Evolutionary conservation across 768 basidiomycete genomes (phyloP).

Genomic region (Termitomyces sp.): DNA sequence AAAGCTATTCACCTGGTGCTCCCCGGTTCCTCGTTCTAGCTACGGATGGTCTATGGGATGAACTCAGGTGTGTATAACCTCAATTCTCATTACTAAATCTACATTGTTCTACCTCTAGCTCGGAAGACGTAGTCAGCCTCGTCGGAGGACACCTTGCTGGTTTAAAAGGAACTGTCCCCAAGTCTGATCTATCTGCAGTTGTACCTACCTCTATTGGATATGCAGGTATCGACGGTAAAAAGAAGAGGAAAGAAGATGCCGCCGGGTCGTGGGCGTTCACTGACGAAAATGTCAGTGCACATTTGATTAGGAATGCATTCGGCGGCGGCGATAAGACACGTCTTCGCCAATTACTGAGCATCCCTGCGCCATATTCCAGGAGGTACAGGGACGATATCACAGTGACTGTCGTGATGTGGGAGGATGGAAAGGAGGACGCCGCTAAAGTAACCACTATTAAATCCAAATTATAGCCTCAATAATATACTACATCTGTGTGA

Average conservation of each 20-base stretch:
- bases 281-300: conserved; percentile 74
- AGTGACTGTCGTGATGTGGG: conserved; percentile 85
- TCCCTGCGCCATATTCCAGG: conserved; percentile 76
- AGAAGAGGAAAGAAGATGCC: conserved; percentile 30
- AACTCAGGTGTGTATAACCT: conserved; percentile 36
- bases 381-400: conserved; percentile 82
- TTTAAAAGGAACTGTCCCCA: conserved; percentile 58
- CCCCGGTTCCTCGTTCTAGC: conserved; percentile 84
- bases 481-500: background rate
- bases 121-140: conserved; percentile 82
- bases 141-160: conserved; percentile 80
- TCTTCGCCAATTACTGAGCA: conserved; percentile 65
- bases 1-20: conserved; percentile 18
- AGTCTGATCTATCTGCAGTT: conserved; percentile 47
- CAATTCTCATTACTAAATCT: background rate
- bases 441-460: conserved; percentile 36
- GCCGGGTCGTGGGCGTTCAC: conserved; percentile 70
- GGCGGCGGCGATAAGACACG: conserved; percentile 67
- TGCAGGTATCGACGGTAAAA: conserved; percentile 61
- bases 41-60: conserved; percentile 81
- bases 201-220: conserved; percentile 54
- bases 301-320: conserved; percentile 88
- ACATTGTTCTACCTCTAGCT: conserved; percentile 33
- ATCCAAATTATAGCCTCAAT: conserved; percentile 37
- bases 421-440: conserved; percentile 49